A percentile compares a stretch with the other conserved stretches of the same genome.
Evolutionary conservation across 371 early-diverging fungal genomes (phyloP).

Genomic region (Lichtheimia corymbifera): DNA sequence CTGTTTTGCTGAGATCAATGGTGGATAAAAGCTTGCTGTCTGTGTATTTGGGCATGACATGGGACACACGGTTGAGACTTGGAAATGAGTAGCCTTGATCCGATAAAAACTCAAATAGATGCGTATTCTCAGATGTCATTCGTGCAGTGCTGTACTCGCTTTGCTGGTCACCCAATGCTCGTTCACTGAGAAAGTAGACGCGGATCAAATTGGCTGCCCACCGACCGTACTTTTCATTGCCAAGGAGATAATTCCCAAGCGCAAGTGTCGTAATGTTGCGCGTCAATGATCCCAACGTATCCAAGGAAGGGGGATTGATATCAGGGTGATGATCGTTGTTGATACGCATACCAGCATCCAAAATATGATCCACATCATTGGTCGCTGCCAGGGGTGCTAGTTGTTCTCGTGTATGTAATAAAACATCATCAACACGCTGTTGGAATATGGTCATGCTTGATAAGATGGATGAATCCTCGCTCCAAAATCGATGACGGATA

Average conservation of each 20-base stretch:
- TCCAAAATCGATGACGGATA: slow-evolving; percentile 61
- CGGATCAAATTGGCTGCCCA: slow-evolving; percentile 66
- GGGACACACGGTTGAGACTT: slow-evolving; percentile 48
- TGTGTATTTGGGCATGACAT: slow-evolving; percentile 34
- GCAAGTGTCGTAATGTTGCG: slow-evolving; percentile 64
- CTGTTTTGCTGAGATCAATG: slow-evolving; percentile 41
- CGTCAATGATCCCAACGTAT: slow-evolving; percentile 39
- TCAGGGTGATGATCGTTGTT: neutral
- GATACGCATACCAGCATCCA: slow-evolving; percentile 22
- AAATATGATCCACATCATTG: neutral
- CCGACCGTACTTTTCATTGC: slow-evolving; percentile 59
- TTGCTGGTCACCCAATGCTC: slow-evolving; percentile 55
- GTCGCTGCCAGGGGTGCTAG: no score
- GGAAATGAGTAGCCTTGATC: slow-evolving; percentile 73
- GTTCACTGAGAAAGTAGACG: slow-evolving; percentile 53
- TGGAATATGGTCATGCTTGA: slow-evolving; percentile 35
- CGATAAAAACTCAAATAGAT: slow-evolving; percentile 55
- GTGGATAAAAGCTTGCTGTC: neutral
- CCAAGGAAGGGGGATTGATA: slow-evolving; percentile 3
- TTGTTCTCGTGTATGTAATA: no score
- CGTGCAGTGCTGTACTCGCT: slow-evolving; percentile 48
- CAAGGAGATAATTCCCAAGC: slow-evolving; percentile 60
- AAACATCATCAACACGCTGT: slow-evolving; percentile 30
- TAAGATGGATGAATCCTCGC: slow-evolving; percentile 46
- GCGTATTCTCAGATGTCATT: slow-evolving; percentile 54